A percentile compares a stretch with the other conserved stretches of the same genome.
Evolutionary conservation across 169 alveolate genomes (phyloP).

Genomic region (Plasmodium berghei): DNA sequence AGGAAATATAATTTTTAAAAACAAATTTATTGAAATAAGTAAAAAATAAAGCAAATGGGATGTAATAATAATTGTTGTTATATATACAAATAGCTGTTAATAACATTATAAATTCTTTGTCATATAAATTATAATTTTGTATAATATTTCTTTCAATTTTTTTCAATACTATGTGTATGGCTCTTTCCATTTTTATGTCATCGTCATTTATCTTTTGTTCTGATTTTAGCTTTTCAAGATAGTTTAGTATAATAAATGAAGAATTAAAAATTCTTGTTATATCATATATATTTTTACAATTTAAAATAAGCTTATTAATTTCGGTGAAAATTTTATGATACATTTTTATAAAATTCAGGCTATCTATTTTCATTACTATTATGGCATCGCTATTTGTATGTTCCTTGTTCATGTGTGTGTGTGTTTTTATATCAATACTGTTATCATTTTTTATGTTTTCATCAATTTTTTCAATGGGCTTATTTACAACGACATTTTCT

Average conservation of each 20-base stretch:
- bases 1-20: conserved; percentile 45
- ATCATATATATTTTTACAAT: conserved; percentile 59
- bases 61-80: conserved; percentile 52
- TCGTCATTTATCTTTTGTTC: conserved; percentile 20
- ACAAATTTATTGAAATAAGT: conserved; percentile 36
- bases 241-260: conserved; percentile 35
- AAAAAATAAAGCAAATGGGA: conserved; percentile 60
- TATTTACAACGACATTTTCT: background rate
- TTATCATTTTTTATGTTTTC: conserved; percentile 1
- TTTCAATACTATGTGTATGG: conserved; percentile 10
- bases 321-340: conserved; percentile 42
- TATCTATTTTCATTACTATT: conserved; percentile 3
- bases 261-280: conserved; percentile 70
- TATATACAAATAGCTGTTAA: conserved; percentile 66
- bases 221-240: conserved; percentile 32
- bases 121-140: conserved; percentile 31
- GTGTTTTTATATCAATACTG: background rate
- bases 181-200: conserved; percentile 10
- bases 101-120: conserved; percentile 59
- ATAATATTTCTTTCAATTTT: conserved; percentile 67
- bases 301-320: conserved; percentile 53
- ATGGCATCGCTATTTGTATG: background rate
- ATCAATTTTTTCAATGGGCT: background rate
- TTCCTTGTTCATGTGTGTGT: background rate
- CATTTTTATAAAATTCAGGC: conserved; percentile 3